These are phyloP conservation scores for Auxenochlorella pyrenoidosa DNA, from an alignment of 139 green algal genomes.

Conservation along the genomic window DNA sequence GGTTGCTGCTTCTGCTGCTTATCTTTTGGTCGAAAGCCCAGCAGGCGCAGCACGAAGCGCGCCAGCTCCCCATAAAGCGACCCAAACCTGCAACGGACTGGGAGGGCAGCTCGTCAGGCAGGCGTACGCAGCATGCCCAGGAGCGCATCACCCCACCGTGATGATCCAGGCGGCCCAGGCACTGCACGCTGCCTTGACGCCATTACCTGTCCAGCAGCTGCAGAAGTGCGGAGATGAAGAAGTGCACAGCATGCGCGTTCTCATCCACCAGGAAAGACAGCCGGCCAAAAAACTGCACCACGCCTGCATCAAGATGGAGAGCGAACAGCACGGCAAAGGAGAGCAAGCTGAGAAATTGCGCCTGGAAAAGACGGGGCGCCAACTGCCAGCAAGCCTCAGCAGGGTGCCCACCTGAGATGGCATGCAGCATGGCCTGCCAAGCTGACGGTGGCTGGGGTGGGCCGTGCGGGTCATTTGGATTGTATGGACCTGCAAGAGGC, in stretches of 20 bases:
- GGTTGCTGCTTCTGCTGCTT: not conserved
- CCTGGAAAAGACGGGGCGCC: not conserved
- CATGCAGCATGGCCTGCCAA: conserved; percentile 81
- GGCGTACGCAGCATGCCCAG: not conserved
- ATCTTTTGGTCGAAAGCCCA: conserved; percentile 68
- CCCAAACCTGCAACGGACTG: conserved; percentile 66
- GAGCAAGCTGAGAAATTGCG: not conserved
- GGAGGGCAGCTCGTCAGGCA: not conserved
- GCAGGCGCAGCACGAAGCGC: conserved; percentile 90
- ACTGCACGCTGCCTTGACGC: not conserved
- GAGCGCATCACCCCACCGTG: not conserved
- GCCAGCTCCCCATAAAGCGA: conserved; percentile 95
- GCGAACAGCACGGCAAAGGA: not conserved
- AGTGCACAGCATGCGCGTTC: conserved; percentile 98
- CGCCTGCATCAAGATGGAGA: conserved; percentile 57
- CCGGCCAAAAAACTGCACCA: conserved; percentile 95
- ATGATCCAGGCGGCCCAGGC: not conserved
- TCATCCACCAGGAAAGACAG: conserved; percentile 98
- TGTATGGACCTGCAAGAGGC: conserved; percentile 43
- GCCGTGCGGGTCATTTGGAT: conserved; percentile 56
- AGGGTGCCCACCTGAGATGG: conserved; percentile 14
- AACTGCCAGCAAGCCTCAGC: not conserved
- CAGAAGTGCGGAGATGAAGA: conserved; percentile 97
- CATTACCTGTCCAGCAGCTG: conserved; percentile 89
- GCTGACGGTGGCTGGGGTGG: conserved; percentile 53